Percentiles rank a stretch among this genome's conserved stretches.
Conservation (phyloP, 139 green algal species). For the Picochlorum sp. region DNA sequence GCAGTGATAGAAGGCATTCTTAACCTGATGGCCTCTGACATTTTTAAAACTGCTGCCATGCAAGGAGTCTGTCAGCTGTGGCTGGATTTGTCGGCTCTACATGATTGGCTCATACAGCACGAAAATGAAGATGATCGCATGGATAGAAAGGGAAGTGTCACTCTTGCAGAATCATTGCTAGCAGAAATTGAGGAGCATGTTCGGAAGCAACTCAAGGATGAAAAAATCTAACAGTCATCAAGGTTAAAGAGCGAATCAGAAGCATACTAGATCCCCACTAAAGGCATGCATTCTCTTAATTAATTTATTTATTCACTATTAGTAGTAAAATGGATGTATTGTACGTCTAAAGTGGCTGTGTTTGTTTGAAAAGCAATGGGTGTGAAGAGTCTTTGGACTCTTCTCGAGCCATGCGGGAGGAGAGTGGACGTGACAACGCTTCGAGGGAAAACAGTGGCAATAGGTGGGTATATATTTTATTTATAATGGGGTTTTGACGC, state of each 20-base stretch:
- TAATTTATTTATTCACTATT: neutral
- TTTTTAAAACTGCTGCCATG: neutral
- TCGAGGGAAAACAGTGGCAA: conserved; percentile 67
- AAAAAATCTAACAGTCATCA: neutral
- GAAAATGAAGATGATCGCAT: neutral
- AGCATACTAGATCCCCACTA: too few species aligned
- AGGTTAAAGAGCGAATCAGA: too few species aligned
- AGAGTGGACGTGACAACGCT: conserved; percentile 78
- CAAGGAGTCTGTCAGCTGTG: conserved; percentile 3
- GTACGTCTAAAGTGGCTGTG: neutral
- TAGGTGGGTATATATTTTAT: conserved; percentile 45
- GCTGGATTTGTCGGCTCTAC: conserved; percentile 6
- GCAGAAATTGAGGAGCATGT: neutral
- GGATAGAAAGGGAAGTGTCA: neutral
- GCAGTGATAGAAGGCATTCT: conserved; percentile 6
- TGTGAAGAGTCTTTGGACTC: conserved; percentile 70
- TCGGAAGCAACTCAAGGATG: too few species aligned
- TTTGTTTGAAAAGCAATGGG: conserved; percentile 44
- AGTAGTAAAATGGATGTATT: neutral
- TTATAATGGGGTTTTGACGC: conserved; percentile 3
- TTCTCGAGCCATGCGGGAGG: conserved; percentile 79
- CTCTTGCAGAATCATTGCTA: neutral
- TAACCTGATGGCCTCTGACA: conserved; percentile 1
- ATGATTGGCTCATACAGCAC: neutral
- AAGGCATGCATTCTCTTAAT: too few species aligned